A percentile compares a stretch with the other conserved stretches of the same genome.
These are phyloP conservation scores for Apiospora marii DNA, from an alignment of 2,329 filamentous ascomycete genomes.

Conservation along the genomic window DNA sequence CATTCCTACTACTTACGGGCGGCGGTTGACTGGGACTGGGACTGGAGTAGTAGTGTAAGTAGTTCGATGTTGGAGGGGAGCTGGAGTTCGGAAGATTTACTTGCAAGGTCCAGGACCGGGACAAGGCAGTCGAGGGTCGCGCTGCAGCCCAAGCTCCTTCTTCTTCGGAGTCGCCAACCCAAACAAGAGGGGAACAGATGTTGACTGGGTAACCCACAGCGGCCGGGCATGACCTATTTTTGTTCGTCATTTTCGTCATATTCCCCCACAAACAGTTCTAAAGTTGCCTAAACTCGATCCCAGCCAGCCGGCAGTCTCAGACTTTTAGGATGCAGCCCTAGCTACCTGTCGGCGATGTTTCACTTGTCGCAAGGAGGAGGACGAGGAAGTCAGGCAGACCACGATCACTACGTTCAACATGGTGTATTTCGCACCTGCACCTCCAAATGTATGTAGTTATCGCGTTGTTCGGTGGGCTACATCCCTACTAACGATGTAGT, in stretches of 20 bases:
- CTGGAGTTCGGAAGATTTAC: conserved; percentile 21
- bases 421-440: too few species aligned
- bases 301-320: conserved; percentile 9
- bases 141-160: not conserved
- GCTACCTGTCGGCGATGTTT: not conserved
- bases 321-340: conserved; percentile 7
- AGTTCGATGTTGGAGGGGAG: conserved; percentile 13
- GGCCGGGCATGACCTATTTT: conserved; percentile 2
- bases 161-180: not conserved
- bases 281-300: not conserved
- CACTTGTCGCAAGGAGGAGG: not conserved
- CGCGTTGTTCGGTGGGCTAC: not conserved
- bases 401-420: not conserved
- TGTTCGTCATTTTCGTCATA: conserved; percentile 5
- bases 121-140: conserved; percentile 7
- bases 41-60: not conserved
- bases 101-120: conserved; percentile 21
- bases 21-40: not conserved
- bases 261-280: conserved; percentile 12
- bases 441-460: not conserved
- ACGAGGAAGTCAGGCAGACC: not conserved
- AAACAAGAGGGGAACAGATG: conserved; percentile 17
- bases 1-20: conserved; percentile 3
- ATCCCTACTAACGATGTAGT: not conserved
- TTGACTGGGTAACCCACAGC: conserved; percentile 13